phyloP scores from a whole-genome alignment of 805 yeast genomes.

The Saccharomycopsis javanensis region DNA sequence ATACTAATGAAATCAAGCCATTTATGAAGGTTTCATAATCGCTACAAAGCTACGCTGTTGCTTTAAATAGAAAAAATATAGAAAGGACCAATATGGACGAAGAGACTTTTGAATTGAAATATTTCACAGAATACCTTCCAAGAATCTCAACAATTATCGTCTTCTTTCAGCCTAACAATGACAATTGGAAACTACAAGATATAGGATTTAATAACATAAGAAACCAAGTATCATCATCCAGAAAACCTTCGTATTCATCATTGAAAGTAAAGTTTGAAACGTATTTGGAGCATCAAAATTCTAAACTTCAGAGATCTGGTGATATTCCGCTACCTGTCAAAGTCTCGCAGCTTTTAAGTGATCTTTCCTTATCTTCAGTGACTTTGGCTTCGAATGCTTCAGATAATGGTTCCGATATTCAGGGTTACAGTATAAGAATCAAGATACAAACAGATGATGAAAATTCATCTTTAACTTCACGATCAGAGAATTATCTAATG shows the following conservation, averaged over 20 bases:
- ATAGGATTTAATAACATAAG: neutral
- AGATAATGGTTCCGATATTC: neutral
- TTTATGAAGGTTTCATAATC: too few species aligned
- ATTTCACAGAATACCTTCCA: slow-evolving; percentile 19
- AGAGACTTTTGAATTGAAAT: neutral
- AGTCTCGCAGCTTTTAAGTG: slow-evolving; percentile 14
- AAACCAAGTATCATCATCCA: neutral
- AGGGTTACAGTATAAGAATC: neutral
- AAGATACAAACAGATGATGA: slow-evolving; percentile 8
- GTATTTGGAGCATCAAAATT: neutral
- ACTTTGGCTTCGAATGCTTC: neutral
- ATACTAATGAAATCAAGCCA: too few species aligned
- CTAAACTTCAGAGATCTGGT: neutral
- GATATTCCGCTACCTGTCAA: slow-evolving; percentile 6
- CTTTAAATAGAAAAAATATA: too few species aligned
- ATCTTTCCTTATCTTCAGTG: slow-evolving; percentile 6
- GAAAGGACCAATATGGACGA: neutral
- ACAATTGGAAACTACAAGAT: neutral
- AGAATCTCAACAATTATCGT: slow-evolving; percentile 9
- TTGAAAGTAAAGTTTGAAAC: neutral
- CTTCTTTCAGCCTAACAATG: slow-evolving; percentile 1
- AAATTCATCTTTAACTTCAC: slow-evolving; percentile 1
- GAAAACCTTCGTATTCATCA: neutral
- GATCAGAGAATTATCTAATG: slow-evolving; percentile 23
- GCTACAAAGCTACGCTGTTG: too few species aligned